Base-by-base conservation (phyloP, 352 stramenopile species). In the Globisporangium yorkense region DNA sequence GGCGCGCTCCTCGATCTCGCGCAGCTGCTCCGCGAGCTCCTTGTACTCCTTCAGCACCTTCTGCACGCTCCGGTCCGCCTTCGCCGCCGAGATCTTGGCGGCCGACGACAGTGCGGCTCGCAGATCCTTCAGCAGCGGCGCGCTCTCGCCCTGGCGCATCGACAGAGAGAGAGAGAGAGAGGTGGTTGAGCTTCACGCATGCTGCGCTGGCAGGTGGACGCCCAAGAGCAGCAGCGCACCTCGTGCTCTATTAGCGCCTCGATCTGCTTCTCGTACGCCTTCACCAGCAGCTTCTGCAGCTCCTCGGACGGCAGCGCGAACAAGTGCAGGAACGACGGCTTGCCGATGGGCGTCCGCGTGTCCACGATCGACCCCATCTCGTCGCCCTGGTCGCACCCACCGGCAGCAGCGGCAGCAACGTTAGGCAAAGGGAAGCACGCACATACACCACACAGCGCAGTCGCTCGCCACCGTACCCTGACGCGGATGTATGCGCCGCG, bases 201-300 rank as follows among this genome's bases (percentile, higher is more conserved):
- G 33, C 9, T 9, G 9, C 5, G 33, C 33, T 37, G 33, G 5
- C 33, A 37, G 9, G 33, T 37, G 33, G 6, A 37, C 9, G 33
- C 33, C 9, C 33, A 37, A 37, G 33, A 31, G 20, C 44, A 43
- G 27, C 24, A 48, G 24, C 48, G 44, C 24, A 57, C 61, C 40
- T 64, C 61, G 54, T 91, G 80, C 48, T 87, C 72, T 59, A 70
- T 68, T 41, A 94, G 68, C 45, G 84, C 80, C 20, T 88, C 59
- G 65, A 94, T 94, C 69, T 94, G 84, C 69, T 87, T 91, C 58
- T 89, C 72, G 58, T 94, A 94, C 8, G 84, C 84, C 66, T 77
- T 77, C 29, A 94, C 59, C 0, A 94, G 69, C 55, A 94, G 67
- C 58, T 80, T 76, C 56, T 89, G 66, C 39, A 94, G 73, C 27